These are phyloP conservation scores for Fagopyrum tataricum DNA, from an alignment of 148 eudicot genomes.

Conservation along the genomic window DNA sequence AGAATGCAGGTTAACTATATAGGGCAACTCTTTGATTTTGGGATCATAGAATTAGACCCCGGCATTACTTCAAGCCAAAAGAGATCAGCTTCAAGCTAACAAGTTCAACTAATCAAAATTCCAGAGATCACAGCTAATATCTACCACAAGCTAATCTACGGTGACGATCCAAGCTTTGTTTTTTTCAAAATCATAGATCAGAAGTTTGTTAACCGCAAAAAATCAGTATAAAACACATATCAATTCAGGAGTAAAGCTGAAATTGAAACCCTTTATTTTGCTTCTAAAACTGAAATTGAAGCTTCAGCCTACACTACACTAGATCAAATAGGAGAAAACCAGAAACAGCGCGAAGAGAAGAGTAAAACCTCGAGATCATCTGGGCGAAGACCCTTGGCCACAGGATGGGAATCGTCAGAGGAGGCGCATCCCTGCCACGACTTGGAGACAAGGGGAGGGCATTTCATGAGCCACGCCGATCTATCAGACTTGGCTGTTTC, in stretches of 20 bases:
- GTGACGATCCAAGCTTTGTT: background rate
- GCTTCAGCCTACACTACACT: background rate
- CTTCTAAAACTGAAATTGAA: background rate
- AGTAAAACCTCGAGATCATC: constrained; percentile 36
- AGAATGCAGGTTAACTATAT: background rate
- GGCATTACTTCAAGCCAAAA: background rate
- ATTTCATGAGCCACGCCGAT: constrained; percentile 90
- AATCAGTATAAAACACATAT: background rate
- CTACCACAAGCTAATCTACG: background rate
- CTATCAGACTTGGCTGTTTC: constrained; percentile 55
- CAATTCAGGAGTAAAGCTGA: background rate
- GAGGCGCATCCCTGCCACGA: constrained; percentile 64
- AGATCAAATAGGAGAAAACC: background rate
- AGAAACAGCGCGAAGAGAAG: background rate
- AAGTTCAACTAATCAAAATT: background rate
- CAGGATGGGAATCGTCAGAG: constrained; percentile 34
- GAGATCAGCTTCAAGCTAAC: background rate
- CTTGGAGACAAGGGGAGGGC: constrained; percentile 65
- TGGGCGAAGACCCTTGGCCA: constrained; percentile 70
- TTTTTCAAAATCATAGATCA: background rate
- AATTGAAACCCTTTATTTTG: background rate
- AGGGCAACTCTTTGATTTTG: background rate
- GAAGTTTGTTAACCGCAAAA: background rate
- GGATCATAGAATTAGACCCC: background rate
- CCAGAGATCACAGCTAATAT: background rate